Percentiles rank a stretch among this genome's conserved stretches.
phyloP scores from a whole-genome alignment of 371 early-diverging fungal species.

The Mycotypha africana region DNA sequence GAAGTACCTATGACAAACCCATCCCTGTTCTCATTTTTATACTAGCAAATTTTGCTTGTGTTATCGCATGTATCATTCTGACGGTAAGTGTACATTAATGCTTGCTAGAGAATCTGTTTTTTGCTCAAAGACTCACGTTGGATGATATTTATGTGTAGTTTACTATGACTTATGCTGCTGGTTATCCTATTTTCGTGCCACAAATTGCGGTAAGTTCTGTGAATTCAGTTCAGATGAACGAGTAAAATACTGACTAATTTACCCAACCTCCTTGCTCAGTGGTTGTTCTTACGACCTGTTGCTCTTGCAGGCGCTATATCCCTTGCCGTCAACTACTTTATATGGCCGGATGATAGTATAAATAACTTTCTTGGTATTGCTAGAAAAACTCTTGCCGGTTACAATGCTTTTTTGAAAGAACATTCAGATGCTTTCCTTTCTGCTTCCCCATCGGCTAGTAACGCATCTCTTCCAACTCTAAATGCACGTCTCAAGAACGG shows the following conservation, averaged over 20 bases:
- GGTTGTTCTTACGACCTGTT: slow-evolving; percentile 32
- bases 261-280: too few relatives aligned
- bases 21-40: not conserved
- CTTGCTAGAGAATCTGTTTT: too few relatives aligned
- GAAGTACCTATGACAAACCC: too few relatives aligned
- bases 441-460: not conserved
- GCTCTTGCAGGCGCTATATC: slow-evolving; percentile 28
- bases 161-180: slow-evolving; percentile 24
- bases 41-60: slow-evolving; percentile 34
- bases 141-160: slow-evolving; percentile 12
- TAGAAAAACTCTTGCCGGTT: slow-evolving; percentile 15
- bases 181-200: slow-evolving; percentile 12
- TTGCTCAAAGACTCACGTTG: not conserved
- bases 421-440: slow-evolving; percentile 28
- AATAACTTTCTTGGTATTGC: slow-evolving; percentile 26
- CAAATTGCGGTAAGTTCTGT: slow-evolving; percentile 15
- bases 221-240: too few relatives aligned
- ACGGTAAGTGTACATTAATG: slow-evolving; percentile 24
- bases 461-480: slow-evolving; percentile 16
- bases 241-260: too few relatives aligned
- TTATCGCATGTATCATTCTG: slow-evolving; percentile 30
- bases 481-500: slow-evolving; percentile 23
- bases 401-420: slow-evolving; percentile 28
- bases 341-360: slow-evolving; percentile 44
- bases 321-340: slow-evolving; percentile 24